Base-by-base conservation (phyloP, 2,329 filamentous ascomycete species). In the Aspergillus carbonarius region DNA sequence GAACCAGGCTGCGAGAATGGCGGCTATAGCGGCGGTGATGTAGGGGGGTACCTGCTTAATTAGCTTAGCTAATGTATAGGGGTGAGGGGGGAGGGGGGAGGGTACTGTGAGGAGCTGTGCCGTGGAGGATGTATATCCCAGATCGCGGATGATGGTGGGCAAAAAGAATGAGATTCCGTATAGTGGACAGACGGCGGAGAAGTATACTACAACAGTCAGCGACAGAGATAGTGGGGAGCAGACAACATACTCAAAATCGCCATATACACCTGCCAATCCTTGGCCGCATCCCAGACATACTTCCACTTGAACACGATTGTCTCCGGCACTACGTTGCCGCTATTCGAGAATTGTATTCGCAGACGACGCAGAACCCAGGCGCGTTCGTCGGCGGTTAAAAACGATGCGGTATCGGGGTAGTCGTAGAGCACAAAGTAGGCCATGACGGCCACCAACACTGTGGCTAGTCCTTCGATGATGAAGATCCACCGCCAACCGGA, bases 401-500 rank as follows among this genome's bases (percentile, higher is more conserved):
- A 81, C 0, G 65, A 70, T 1, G 78, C 78, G 0, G 73, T 78
- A 47, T 79, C 76, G 0, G 78, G 79, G 18, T 71, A 78, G 55
- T 82, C 79, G 23, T 76, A 73, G 10, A 82, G 77, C n/a, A 73
- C 70, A 58, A 78, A 79, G 51, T 76, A 80, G 12, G 78, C 75
- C 2, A 75, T 47, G 7, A 76, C 52, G 1, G 78, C 78, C 4
- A 81, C 70, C 4, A 78, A 51, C 8, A 80, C 69, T 1, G 79
- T 82, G 3, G 78, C 67, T 0, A 82, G 66, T 2, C 81, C 81
- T 63, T 83, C 81, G 12, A 81, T 65, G 39, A 82, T 81, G 59
- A 81, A 80, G 48, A 81, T 79, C 80, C 80, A 81, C 51, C 79
- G 70, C 80, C 80, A 82, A 46, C 79, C 80, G 15, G 71, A 71